These are phyloP conservation scores for Stylonectria norvegica DNA, from an alignment of 2,329 filamentous ascomycete genomes.

Conservation along the genomic window DNA sequence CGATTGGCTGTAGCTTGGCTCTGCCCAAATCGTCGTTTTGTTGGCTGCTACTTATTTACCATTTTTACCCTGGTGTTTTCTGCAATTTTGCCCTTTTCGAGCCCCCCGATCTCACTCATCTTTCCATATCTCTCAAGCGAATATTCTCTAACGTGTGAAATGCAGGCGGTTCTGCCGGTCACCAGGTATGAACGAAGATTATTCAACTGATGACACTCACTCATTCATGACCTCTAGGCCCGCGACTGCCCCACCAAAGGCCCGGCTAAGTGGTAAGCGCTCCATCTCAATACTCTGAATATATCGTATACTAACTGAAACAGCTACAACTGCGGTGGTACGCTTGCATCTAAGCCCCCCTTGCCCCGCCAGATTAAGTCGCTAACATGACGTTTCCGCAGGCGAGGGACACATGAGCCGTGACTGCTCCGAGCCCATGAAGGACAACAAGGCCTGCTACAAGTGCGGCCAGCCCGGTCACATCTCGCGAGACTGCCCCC, in stretches of 20 bases:
- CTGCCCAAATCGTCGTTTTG: too few relatives aligned
- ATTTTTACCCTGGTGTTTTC: too few relatives aligned
- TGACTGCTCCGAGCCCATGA: slow-evolving; percentile 84
- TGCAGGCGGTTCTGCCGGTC: slow-evolving; percentile 67
- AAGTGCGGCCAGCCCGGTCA: slow-evolving; percentile 81
- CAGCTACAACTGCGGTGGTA: slow-evolving; percentile 80
- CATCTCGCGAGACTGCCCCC: slow-evolving; percentile 83
- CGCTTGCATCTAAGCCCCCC: slow-evolving; percentile 29
- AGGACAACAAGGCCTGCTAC: slow-evolving; percentile 79
- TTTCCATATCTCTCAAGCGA: neutral
- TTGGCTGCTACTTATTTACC: too few relatives aligned
- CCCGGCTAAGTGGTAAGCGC: slow-evolving; percentile 72
- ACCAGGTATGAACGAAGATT: slow-evolving; percentile 60
- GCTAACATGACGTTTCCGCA: slow-evolving; percentile 29
- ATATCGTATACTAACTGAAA: slow-evolving; percentile 19
- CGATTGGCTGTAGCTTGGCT: too few relatives aligned
- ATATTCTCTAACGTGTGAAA: slow-evolving; percentile 21
- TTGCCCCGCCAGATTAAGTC: slow-evolving; percentile 4
- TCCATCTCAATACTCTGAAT: neutral
- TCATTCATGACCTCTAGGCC: slow-evolving; percentile 50
- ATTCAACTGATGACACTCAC: slow-evolving; percentile 11
- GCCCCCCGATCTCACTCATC: slow-evolving; percentile 3
- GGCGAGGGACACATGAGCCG: slow-evolving; percentile 78
- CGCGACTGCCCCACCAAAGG: slow-evolving; percentile 84
- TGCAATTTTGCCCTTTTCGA: too few relatives aligned